These are phyloP conservation scores for Beauveria caledonica DNA, from an alignment of 2,329 filamentous ascomycete genomes.

Conservation along the genomic window DNA sequence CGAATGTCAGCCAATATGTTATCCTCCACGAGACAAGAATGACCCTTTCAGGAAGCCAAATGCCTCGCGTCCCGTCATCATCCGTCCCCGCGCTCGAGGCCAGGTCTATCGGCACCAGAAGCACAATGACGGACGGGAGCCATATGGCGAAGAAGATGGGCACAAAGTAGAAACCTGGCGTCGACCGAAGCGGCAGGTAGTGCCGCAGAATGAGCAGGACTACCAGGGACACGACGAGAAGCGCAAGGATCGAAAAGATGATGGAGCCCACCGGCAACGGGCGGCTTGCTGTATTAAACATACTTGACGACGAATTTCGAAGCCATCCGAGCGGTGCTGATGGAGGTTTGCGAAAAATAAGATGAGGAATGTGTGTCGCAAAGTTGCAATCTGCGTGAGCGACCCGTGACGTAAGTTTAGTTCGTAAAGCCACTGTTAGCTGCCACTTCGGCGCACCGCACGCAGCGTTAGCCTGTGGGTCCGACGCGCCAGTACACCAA, in stretches of 20 bases:
- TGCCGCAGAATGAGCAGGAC: constrained; percentile 80
- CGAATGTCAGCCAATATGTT: constrained; percentile 94
- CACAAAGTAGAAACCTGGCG: constrained; percentile 79
- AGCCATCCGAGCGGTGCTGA: constrained; percentile 1
- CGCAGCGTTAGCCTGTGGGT: background rate
- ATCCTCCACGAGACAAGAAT: constrained; percentile 89
- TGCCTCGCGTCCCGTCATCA: constrained; percentile 63
- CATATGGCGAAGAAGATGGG: constrained; percentile 96
- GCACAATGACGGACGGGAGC: constrained; percentile 80
- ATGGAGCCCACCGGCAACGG: constrained; percentile 67
- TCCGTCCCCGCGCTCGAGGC: constrained; percentile 73
- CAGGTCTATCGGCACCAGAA: constrained; percentile 92
- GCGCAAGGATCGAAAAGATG: constrained; percentile 65
- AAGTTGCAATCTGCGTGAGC: background rate
- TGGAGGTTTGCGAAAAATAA: background rate
- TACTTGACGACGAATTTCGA: constrained; percentile 27
- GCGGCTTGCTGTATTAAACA: constrained; percentile 41
- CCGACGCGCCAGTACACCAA: background rate
- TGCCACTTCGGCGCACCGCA: background rate
- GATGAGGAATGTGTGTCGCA: background rate
- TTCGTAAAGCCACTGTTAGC: background rate
- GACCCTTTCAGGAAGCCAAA: constrained; percentile 75
- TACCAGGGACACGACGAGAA: constrained; percentile 64
- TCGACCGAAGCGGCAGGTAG: constrained; percentile 84
- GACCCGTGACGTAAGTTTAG: background rate